Conservation (phyloP, 2,329 filamentous ascomycete genomes). For the Beauveria scarabaeidicola region DNA sequence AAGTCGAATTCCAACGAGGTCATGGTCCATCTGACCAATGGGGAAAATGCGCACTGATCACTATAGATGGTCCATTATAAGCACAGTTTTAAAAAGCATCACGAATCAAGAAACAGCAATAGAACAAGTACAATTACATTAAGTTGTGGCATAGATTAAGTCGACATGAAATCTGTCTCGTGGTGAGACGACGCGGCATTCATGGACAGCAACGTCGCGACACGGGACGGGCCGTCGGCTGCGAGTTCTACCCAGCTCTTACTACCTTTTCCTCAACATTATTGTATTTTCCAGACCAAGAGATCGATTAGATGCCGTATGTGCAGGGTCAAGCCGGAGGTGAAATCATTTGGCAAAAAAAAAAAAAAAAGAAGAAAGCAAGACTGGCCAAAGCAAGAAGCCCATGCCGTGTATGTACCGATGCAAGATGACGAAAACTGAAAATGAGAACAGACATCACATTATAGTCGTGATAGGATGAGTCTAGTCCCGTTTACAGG, state of each 20-base stretch:
- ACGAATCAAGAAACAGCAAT: neutral
- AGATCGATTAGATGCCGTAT: neutral
- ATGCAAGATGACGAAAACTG: constrained; percentile 4
- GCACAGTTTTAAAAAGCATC: neutral
- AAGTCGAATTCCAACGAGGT: neutral
- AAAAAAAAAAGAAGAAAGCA: neutral
- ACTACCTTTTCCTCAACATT: neutral
- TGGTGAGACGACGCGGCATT: constrained; percentile 3
- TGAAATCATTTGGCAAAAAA: neutral
- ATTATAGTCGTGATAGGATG: neutral
- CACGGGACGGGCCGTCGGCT: neutral
- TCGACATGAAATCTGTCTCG: constrained; percentile 10
- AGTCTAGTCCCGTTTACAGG: constrained; percentile 29
- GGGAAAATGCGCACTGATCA: neutral
- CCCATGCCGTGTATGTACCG: neutral
- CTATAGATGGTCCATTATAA: neutral
- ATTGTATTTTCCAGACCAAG: neutral
- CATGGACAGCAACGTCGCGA: neutral
- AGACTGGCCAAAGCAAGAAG: neutral
- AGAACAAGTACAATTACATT: neutral
- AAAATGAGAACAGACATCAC: constrained; percentile 1
- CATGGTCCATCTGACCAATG: too few relatives aligned
- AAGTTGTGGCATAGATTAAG: neutral
- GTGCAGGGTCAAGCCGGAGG: neutral
- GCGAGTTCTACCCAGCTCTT: neutral